phyloP scores from a whole-genome alignment of 176 grass and related monocot species.

The Musa beccarii region DNA sequence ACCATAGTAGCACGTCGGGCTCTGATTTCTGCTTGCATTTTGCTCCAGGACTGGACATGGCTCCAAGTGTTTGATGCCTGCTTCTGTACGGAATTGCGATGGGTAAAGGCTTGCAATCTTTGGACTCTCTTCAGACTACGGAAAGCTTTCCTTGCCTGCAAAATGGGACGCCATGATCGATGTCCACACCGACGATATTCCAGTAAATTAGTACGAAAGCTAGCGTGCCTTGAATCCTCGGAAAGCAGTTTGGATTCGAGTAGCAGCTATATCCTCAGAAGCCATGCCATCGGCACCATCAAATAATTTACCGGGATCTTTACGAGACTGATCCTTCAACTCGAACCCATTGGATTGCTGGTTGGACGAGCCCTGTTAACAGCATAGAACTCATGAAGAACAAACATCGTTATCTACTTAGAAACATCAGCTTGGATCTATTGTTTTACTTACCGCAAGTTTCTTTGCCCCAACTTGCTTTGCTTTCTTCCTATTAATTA shows the following conservation, averaged over 20 bases:
- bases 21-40: constrained; percentile 73
- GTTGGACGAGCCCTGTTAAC: background rate
- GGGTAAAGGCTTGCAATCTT: constrained; percentile 42
- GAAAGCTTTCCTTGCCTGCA: constrained; percentile 62
- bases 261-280: background rate
- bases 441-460: constrained; percentile 51
- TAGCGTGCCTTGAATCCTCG: background rate
- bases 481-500: constrained; percentile 76
- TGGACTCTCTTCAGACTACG: constrained; percentile 59
- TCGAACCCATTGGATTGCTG: constrained; percentile 6
- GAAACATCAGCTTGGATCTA: too few species aligned
- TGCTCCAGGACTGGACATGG: constrained; percentile 81
- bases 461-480: constrained; percentile 31
- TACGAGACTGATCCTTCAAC: background rate
- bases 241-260: constrained; percentile 19
- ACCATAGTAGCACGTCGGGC: constrained; percentile 75
- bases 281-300: background rate
- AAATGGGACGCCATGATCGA: background rate
- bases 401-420: background rate
- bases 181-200: too few species aligned
- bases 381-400: background rate
- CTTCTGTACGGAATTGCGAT: constrained; percentile 58
- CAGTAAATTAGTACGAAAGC: background rate
- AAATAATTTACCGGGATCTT: background rate
- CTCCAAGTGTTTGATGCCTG: constrained; percentile 62